Base-by-base conservation (phyloP, 208 protist species). In the Trypanosoma grayi region DNA sequence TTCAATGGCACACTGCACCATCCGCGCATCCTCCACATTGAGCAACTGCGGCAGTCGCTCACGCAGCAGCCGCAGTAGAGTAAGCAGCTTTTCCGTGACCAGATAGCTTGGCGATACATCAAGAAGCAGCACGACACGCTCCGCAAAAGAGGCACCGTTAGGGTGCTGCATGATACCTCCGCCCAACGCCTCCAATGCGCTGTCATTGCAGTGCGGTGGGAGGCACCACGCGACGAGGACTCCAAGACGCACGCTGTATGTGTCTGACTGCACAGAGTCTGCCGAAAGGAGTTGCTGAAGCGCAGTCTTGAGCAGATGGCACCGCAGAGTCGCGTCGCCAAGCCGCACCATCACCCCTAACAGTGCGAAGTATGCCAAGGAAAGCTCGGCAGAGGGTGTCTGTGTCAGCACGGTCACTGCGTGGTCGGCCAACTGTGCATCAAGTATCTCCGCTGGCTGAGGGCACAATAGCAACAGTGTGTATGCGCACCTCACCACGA, bases 101-200 rank as follows among this genome's bases (percentile, higher is more conserved):
- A 90, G 45, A 0, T 7, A 1, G 59, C 60, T 81, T 10, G 78
- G 75, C 4, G 79, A 82, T 3, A 93, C 76, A 44, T 93, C 87
- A 9, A 90, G 53, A n/a, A 93, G 40, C 48, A 93, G 51, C 3
- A 88, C 80, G 11, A 93, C 27, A 20, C 77, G 65, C 51, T 93
- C 82, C 10, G 73, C 57, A 40, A 93, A 66, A 13, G 59, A 55
- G n/a, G 2, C 18, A 3, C 28, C 52, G 45, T 64, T 53, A 5
- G 34, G 31, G 40, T 66, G 51, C 14, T 36, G 52, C 28, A 16
- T 51, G 18, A 75, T 9, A 4, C 8, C 27, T 3, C 37, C 20
- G 24, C 25, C 24, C 18, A 67, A 16, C 2, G 54, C 24, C 9
- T 39, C 52, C 24, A 72, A 6, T 34, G 20, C 28, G 3, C 14